Conservation (phyloP, 768 basidiomycete genomes). For the Punctularia strigosozonata region DNA sequence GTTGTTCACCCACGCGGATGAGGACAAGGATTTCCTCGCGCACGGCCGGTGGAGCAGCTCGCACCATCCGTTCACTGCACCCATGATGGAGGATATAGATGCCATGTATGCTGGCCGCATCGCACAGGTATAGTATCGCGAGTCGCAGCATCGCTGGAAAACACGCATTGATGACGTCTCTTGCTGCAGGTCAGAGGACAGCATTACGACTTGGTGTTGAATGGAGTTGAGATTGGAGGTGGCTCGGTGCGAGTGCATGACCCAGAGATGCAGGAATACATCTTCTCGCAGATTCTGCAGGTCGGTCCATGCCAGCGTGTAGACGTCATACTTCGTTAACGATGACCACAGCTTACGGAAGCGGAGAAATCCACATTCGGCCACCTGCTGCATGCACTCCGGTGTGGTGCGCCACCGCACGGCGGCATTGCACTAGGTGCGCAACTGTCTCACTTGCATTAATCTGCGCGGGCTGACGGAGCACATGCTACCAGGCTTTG, state of each 20-base stretch:
- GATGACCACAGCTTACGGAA: slow-evolving; percentile 45
- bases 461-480: neutral
- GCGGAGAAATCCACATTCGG: slow-evolving; percentile 66
- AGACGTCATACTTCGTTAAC: slow-evolving; percentile 3
- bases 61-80: slow-evolving; percentile 95
- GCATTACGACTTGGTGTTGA: slow-evolving; percentile 92
- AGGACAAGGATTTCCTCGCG: slow-evolving; percentile 79
- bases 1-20: slow-evolving; percentile 76
- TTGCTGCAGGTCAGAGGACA: slow-evolving; percentile 77
- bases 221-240: slow-evolving; percentile 89
- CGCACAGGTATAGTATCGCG: too few species aligned
- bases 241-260: slow-evolving; percentile 92
- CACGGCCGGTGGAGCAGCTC: slow-evolving; percentile 85
- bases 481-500: slow-evolving; percentile 51
- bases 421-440: slow-evolving; percentile 87
- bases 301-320: slow-evolving; percentile 27
- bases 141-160: too few species aligned
- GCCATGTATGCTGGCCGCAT: slow-evolving; percentile 62
- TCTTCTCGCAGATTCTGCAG: slow-evolving; percentile 68
- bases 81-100: slow-evolving; percentile 81
- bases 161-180: too few species aligned
- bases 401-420: slow-evolving; percentile 90
- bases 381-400: slow-evolving; percentile 78
- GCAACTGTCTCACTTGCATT: neutral
- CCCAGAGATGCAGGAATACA: slow-evolving; percentile 72